These are phyloP conservation scores for Monilinia laxa DNA, from an alignment of 2,329 filamentous ascomycete genomes.

Conservation along the genomic window DNA sequence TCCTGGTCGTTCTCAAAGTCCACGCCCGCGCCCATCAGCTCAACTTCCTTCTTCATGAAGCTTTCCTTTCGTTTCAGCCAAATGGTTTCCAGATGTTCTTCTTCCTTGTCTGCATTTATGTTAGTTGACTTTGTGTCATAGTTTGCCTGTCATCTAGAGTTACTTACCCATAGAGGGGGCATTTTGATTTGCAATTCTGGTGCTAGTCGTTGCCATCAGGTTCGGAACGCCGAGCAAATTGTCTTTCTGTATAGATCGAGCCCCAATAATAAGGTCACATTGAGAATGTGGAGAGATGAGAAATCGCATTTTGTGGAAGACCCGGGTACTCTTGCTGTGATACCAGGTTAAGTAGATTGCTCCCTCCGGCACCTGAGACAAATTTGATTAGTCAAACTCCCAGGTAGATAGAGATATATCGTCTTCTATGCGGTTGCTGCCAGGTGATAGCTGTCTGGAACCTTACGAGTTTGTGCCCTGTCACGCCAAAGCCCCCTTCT, in stretches of 20 bases:
- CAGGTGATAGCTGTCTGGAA: background rate
- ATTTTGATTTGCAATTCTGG: background rate
- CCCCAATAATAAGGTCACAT: slow-evolving; percentile 29
- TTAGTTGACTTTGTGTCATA: background rate
- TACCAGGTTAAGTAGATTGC: slow-evolving; percentile 30
- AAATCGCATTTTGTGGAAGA: slow-evolving; percentile 33
- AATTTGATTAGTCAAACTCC: background rate
- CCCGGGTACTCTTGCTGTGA: slow-evolving; percentile 26
- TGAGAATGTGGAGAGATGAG: slow-evolving; percentile 25
- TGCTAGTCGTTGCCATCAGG: slow-evolving; percentile 15
- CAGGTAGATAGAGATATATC: background rate
- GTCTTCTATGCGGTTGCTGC: background rate
- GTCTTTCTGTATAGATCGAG: slow-evolving; percentile 27
- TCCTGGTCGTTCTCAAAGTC: background rate
- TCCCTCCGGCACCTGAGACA: slow-evolving; percentile 23
- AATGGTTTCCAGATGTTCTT: background rate
- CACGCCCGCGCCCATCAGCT: background rate
- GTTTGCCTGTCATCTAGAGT: background rate
- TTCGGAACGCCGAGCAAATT: slow-evolving; percentile 25
- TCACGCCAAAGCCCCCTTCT: slow-evolving; percentile 25
- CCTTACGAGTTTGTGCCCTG: slow-evolving; percentile 25
- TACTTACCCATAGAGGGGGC: background rate
- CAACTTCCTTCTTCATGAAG: background rate
- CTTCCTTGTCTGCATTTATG: background rate
- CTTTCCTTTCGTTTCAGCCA: background rate